Evolutionary conservation across 2,329 filamentous ascomycete genomes (phyloP).

Genomic region (Scedosporium apiospermum): DNA sequence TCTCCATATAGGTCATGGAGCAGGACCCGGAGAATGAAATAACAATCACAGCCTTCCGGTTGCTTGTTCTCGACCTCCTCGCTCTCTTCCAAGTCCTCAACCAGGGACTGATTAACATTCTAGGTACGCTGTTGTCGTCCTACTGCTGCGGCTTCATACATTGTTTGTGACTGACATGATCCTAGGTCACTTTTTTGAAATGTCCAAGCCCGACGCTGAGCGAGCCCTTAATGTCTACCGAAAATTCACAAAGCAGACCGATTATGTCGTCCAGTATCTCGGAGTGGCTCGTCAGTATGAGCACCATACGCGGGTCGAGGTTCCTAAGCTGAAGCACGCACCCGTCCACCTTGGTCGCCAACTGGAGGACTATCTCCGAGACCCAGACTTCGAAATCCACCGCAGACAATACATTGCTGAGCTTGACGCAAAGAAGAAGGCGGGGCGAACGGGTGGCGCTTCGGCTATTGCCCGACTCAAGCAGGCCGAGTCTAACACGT

Average conservation of each 20-base stretch:
- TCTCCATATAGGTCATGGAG: slow-evolving; percentile 53
- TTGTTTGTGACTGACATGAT: slow-evolving; percentile 8
- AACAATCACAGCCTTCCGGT: slow-evolving; percentile 82
- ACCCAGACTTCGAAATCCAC: slow-evolving; percentile 91
- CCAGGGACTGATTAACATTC: slow-evolving; percentile 91
- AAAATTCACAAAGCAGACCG: slow-evolving; percentile 83
- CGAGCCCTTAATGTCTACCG: slow-evolving; percentile 87
- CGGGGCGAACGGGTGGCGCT: slow-evolving; percentile 21
- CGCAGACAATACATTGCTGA: slow-evolving; percentile 85
- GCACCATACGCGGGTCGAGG: slow-evolving; percentile 83
- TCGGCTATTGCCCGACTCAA: slow-evolving; percentile 23
- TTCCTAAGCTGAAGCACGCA: slow-evolving; percentile 94
- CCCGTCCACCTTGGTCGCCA: slow-evolving; percentile 84
- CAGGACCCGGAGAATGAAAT: slow-evolving; percentile 94
- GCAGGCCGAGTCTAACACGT: slow-evolving; percentile 22
- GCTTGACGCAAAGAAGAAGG: slow-evolving; percentile 60
- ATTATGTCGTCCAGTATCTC: slow-evolving; percentile 84
- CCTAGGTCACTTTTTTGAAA: slow-evolving; percentile 91
- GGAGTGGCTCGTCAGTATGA: slow-evolving; percentile 82
- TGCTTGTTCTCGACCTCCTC: slow-evolving; percentile 83
- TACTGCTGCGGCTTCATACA: background rate
- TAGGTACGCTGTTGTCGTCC: slow-evolving; percentile 49
- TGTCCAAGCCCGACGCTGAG: slow-evolving; percentile 90
- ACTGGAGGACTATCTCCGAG: slow-evolving; percentile 87
- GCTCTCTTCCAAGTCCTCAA: slow-evolving; percentile 92